These are phyloP conservation scores for Sicyos edulis DNA, from an alignment of 306 rosid species.

Conservation along the genomic window DNA sequence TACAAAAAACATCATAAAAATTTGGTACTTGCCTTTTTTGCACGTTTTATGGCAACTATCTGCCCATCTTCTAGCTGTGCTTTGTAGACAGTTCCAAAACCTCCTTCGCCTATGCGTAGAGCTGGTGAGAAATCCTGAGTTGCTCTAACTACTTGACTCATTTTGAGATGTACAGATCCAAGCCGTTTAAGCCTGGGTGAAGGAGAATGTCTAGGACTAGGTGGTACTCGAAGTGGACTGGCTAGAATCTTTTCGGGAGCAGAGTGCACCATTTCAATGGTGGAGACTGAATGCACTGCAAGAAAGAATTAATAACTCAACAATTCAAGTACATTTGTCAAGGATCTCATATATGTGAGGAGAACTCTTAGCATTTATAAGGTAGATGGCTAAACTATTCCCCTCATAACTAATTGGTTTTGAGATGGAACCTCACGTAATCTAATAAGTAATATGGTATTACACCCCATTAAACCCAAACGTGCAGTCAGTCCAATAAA, in stretches of 20 bases:
- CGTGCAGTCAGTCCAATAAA: too few species aligned
- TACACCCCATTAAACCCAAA: too few species aligned
- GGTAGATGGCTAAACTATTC: too few species aligned
- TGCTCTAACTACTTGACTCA: conserved; percentile 64
- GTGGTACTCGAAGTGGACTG: conserved; percentile 75
- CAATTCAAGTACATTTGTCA: not conserved
- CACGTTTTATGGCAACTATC: conserved; percentile 80
- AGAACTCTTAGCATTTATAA: too few species aligned
- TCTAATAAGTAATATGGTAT: too few species aligned
- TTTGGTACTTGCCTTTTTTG: conserved; percentile 55
- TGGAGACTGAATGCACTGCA: conserved; percentile 53
- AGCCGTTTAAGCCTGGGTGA: conserved; percentile 72
- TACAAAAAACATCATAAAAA: conserved; percentile 12
- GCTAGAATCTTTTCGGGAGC: conserved; percentile 51
- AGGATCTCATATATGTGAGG: too few species aligned
- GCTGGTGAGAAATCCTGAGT: conserved; percentile 78
- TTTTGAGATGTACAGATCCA: conserved; percentile 63
- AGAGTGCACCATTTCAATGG: conserved; percentile 35
- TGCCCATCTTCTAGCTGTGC: conserved; percentile 67
- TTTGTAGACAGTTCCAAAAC: conserved; percentile 91
- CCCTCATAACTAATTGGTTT: too few species aligned
- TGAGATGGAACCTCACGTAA: too few species aligned
- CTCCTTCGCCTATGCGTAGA: conserved; percentile 76
- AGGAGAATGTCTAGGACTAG: conserved; percentile 72
- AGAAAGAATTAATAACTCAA: conserved; percentile 25